A percentile compares a stretch with the other conserved stretches of the same genome.
Conservation (phyloP, 148 eudicot species). For the Heliamphora exappendiculata region DNA sequence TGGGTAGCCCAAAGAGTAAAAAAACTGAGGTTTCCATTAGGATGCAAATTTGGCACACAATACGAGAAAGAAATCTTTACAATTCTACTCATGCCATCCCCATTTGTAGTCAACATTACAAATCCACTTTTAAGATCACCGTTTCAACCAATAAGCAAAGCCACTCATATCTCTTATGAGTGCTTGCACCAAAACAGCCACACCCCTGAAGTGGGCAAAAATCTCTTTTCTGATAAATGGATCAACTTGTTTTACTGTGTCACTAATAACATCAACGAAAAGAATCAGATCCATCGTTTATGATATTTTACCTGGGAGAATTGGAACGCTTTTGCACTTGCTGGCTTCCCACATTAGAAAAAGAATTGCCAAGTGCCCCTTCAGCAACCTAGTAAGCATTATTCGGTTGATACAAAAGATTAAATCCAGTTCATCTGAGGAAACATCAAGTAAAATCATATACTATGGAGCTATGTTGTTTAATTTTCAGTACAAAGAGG, state of each 20-base stretch:
- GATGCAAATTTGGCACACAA: neutral
- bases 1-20: neutral
- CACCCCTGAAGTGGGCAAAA: neutral
- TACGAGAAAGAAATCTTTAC: neutral
- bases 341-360: constrained; percentile 33
- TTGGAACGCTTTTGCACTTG: constrained; percentile 30
- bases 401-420: constrained; percentile 5
- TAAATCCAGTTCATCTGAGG: neutral
- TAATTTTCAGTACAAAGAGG: neutral
- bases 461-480: neutral
- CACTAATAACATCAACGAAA: neutral
- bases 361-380: constrained; percentile 27
- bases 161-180: neutral
- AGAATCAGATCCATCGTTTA: neutral
- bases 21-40: neutral
- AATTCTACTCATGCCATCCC: neutral
- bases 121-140: neutral
- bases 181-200: neutral
- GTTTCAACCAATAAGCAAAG: neutral
- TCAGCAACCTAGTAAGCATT: constrained; percentile 45
- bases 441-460: neutral
- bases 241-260: neutral
- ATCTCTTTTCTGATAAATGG: neutral
- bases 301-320: constrained; percentile 45
- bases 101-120: neutral